Evolutionary conservation across 2,329 filamentous ascomycete genomes (phyloP), one percentile per base, ranked within the genome.

Genomic region (Cercospora janseana): DNA sequence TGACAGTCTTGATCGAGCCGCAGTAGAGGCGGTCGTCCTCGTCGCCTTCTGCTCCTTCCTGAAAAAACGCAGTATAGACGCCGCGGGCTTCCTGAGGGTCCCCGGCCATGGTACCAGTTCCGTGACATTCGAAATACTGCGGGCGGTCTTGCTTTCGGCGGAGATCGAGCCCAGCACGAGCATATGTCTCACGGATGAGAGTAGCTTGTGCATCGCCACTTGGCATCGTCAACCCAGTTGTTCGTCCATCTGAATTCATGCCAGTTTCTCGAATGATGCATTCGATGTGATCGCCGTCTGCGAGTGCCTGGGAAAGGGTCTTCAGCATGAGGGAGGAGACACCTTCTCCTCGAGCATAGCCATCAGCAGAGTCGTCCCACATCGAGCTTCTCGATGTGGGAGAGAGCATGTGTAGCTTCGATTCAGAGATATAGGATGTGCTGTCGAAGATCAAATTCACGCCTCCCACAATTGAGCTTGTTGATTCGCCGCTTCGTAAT

Each of bases 331-430:
- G 55, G 1, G 69, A 66, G 1, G 73, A 72, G 6, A 79, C 63
- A 1, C 78, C 79, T 44, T 83, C 80, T n/a, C 76, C 77, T 0
- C 78, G 71, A 20, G 70, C 76, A 61, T 71, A 78, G 4, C 76
- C 78, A 55, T 78, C 66, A 0, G 75, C 79, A 2, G 60, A 61
- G 2, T 60, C 64, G 10, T 65, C 62, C 51, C 67, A 72, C 26
- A 64, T 67, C 13, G 49, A 54, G 34, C 47, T 57, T 24, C 53
- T 42, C 3, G 69, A 67, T 13, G 59, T 59, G 1, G 65, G 63
- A 9, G 52, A 55, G 8, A 59, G 50, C 52, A 59, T 53, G 29
- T 59, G 50, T 6, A 59, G 43, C 34, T 55, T 57, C 10, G 53
- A 54, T 26, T 55, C 54, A 4, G 51, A 46, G 10, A 58, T 46